phyloP scores from a whole-genome alignment of 176 grass and related monocot species.

The Lolium multiflorum region DNA sequence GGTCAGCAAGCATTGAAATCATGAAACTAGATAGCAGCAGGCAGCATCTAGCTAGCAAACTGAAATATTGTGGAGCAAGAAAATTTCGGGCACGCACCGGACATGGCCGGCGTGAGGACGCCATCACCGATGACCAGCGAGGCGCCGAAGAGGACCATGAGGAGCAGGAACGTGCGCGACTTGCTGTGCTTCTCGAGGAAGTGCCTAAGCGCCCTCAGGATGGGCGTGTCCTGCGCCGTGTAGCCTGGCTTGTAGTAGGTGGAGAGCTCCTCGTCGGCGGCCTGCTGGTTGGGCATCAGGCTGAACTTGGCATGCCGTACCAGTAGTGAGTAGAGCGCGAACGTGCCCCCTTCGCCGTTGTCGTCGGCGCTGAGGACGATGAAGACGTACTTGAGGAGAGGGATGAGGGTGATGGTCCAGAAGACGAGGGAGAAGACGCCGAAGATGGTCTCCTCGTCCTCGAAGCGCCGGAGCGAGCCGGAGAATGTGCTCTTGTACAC shows the following conservation, averaged over 20 bases:
- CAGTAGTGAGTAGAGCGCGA: conserved; percentile 75
- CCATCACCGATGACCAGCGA: conserved; percentile 75
- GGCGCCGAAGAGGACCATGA: conserved; percentile 61
- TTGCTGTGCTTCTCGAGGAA: conserved; percentile 66
- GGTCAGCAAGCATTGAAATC: not conserved
- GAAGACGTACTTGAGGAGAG: conserved; percentile 73
- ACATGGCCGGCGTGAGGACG: conserved; percentile 66
- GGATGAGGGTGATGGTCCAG: conserved; percentile 72
- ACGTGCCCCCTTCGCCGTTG: conserved; percentile 65
- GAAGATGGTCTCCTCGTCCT: conserved; percentile 59
- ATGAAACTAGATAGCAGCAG: not conserved
- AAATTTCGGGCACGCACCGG: conserved; percentile 14
- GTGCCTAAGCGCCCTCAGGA: conserved; percentile 42
- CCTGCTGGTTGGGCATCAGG: conserved; percentile 77
- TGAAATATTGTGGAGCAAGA: not conserved
- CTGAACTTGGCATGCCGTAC: conserved; percentile 68
- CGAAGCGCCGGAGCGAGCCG: conserved; percentile 35
- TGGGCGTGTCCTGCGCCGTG: conserved; percentile 45
- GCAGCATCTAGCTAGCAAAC: not conserved
- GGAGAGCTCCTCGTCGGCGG: conserved; percentile 70
- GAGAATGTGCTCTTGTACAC: conserved; percentile 67
- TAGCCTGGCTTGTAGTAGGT: conserved; percentile 57
- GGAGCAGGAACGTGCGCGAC: conserved; percentile 56
- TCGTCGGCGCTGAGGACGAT: conserved; percentile 69
- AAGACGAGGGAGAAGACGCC: conserved; percentile 74